Conservation (phyloP, 805 yeast genomes). For the Metschnikowia reukaufii region DNA sequence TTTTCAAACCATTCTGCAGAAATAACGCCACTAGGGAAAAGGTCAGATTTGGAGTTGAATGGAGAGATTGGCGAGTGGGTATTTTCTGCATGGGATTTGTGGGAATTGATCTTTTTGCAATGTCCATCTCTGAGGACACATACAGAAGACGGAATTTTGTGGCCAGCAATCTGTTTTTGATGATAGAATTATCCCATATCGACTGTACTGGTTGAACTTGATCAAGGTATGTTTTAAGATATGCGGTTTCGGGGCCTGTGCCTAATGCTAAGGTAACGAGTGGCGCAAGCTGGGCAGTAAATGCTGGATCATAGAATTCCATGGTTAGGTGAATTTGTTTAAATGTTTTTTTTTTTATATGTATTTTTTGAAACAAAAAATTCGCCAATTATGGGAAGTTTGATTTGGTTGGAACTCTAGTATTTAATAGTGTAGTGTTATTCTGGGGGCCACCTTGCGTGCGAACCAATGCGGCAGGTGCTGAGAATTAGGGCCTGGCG, state of each 20-base stretch:
- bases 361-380: no score
- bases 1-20: constrained; percentile 37
- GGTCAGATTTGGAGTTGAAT: constrained; percentile 30
- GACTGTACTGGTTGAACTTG: constrained; percentile 21
- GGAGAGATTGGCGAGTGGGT: constrained; percentile 38
- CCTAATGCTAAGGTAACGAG: constrained; percentile 21
- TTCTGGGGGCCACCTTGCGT: background rate
- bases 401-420: no score
- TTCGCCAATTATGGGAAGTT: no score
- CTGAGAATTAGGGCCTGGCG: no score
- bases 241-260: constrained; percentile 10
- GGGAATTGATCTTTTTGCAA: constrained; percentile 3
- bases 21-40: constrained; percentile 30
- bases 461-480: background rate
- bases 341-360: background rate
- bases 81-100: constrained; percentile 8
- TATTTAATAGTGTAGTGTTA: background rate
- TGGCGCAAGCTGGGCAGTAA: constrained; percentile 39
- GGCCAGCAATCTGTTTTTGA: constrained; percentile 36
- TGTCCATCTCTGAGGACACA: constrained; percentile 8
- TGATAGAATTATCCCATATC: constrained; percentile 40
- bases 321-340: constrained; percentile 17
- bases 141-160: constrained; percentile 30
- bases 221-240: constrained; percentile 10
- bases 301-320: constrained; percentile 33